These are phyloP conservation scores for Emmonsia crescens DNA, from an alignment of 2,329 filamentous ascomycete genomes.

Conservation along the genomic window DNA sequence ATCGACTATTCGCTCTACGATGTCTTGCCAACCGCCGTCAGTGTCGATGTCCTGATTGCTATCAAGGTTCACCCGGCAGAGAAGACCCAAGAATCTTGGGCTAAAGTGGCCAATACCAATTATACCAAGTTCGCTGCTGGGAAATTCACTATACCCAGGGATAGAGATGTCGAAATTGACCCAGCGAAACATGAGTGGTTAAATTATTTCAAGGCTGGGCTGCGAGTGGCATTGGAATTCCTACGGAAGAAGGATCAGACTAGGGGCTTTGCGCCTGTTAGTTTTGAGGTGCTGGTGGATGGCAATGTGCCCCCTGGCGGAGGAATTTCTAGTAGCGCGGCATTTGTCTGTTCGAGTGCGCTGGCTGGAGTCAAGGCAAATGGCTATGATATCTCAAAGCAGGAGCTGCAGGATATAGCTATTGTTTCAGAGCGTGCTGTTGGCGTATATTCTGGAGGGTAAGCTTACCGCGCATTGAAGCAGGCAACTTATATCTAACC, in stretches of 20 bases:
- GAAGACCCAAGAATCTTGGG: slow-evolving; percentile 42
- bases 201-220: slow-evolving; percentile 94
- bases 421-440: slow-evolving; percentile 91
- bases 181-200: slow-evolving; percentile 82
- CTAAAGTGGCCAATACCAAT: slow-evolving; percentile 73
- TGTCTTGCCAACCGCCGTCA: slow-evolving; percentile 90
- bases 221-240: slow-evolving; percentile 69
- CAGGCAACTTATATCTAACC: slow-evolving; percentile 15
- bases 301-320: slow-evolving; percentile 87
- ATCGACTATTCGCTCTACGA: slow-evolving; percentile 98
- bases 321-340: slow-evolving; percentile 85
- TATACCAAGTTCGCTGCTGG: slow-evolving; percentile 62
- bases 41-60: slow-evolving; percentile 80
- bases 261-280: slow-evolving; percentile 53
- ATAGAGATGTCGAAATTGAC: slow-evolving; percentile 65
- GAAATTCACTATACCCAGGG: slow-evolving; percentile 59
- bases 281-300: slow-evolving; percentile 82
- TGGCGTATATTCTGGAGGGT: slow-evolving; percentile 93
- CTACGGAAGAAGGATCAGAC: slow-evolving; percentile 51
- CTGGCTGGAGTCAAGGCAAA: slow-evolving; percentile 82
- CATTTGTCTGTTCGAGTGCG: slow-evolving; percentile 83
- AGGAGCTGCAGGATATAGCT: slow-evolving; percentile 79
- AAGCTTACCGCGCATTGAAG: slow-evolving; percentile 24
- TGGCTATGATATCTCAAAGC: slow-evolving; percentile 76
- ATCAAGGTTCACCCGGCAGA: slow-evolving; percentile 44